These are phyloP conservation scores for Neurospora sp. DNA, from an alignment of 2,329 filamentous ascomycete genomes.

Conservation along the genomic window DNA sequence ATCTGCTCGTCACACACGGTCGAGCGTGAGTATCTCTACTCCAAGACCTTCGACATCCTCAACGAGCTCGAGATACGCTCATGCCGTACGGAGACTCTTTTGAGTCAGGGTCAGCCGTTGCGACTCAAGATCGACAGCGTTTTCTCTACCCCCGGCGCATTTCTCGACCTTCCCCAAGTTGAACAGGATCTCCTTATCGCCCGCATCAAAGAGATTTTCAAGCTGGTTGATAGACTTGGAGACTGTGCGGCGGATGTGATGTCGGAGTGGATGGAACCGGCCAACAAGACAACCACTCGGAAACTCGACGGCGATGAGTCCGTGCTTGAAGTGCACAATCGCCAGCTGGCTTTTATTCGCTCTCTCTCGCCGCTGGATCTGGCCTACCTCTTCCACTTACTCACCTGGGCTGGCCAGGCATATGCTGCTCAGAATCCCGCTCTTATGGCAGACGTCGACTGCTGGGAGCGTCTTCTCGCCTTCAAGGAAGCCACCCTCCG, in stretches of 20 bases:
- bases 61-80: slow-evolving; percentile 7
- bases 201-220: slow-evolving; percentile 3
- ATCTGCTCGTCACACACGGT: slow-evolving; percentile 1
- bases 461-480: slow-evolving; percentile 2
- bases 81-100: slow-evolving; percentile 3
- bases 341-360: slow-evolving; percentile 2
- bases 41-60: slow-evolving; percentile 2
- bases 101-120: background rate
- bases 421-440: background rate
- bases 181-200: background rate
- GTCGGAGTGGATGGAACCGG: background rate
- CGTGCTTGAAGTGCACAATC: background rate
- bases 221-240: slow-evolving; percentile 5
- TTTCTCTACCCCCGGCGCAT: background rate
- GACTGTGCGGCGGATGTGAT: slow-evolving; percentile 4
- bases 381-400: slow-evolving; percentile 1
- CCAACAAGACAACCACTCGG: background rate
- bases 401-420: slow-evolving; percentile 3
- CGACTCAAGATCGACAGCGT: background rate
- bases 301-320: background rate
- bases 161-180: background rate
- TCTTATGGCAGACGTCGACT: background rate
- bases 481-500: slow-evolving; percentile 6
- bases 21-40: background rate
- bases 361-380: background rate